These are phyloP conservation scores for Adenanthera pavonina DNA, from an alignment of 306 rosid species.

Conservation along the genomic window DNA sequence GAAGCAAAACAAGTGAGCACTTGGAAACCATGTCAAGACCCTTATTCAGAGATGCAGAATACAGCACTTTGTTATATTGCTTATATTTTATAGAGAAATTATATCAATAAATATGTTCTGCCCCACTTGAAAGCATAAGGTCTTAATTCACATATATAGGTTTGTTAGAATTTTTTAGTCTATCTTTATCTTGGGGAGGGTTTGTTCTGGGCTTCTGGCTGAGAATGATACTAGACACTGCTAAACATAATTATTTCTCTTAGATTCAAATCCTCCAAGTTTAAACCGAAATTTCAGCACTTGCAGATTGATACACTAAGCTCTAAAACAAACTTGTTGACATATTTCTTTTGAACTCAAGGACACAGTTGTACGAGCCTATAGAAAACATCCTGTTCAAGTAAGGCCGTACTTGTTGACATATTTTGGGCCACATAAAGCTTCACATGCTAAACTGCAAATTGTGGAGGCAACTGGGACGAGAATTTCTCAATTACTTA, in stretches of 20 bases:
- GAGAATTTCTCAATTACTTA: not conserved
- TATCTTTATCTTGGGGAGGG: not conserved
- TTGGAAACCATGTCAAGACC: conserved; percentile 5
- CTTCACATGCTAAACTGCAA: not conserved
- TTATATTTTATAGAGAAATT: conserved; percentile 3
- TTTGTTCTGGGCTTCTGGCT: not conserved
- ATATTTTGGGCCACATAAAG: not conserved
- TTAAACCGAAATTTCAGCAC: conserved; percentile 16
- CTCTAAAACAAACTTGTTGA: not conserved
- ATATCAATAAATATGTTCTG: conserved; percentile 10
- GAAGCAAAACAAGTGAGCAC: not conserved
- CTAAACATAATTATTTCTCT: not conserved
- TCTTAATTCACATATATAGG: not conserved
- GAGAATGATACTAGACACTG: not conserved
- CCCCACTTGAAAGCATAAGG: not conserved
- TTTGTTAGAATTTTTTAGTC: not conserved
- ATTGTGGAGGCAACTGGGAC: conserved; percentile 9
- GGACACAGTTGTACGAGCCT: too few species aligned
- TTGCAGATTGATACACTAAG: not conserved
- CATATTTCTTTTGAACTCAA: too few species aligned
- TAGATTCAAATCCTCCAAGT: conserved; percentile 2
- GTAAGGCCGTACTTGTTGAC: too few species aligned
- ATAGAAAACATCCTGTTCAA: too few species aligned
- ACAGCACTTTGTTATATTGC: not conserved
- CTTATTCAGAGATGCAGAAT: not conserved